Evolutionary conservation across 805 yeast species (phyloP), one percentile per base, ranked within the genome.

Genomic region (Schwanniomyces occidentalis): DNA sequence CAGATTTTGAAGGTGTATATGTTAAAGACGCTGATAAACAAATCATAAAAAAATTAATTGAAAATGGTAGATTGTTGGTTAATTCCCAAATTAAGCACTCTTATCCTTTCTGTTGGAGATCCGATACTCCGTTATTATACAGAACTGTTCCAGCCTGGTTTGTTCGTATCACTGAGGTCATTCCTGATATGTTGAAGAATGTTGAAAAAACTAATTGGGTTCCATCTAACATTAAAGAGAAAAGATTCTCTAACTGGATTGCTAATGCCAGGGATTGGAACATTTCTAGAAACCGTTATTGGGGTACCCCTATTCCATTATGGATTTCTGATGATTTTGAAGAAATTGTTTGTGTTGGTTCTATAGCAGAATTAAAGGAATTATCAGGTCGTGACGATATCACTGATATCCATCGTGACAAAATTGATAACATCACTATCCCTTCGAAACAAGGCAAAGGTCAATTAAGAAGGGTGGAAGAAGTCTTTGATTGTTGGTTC

Each of bases 61-160:
- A 79, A 34, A 62, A 71, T 24, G 98, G 95, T 33, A 76, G 82
- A 47, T 49, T 93, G 23, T 71, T 93, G 46, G 76, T 80, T 27
- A 83, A 81, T 38, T 71, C 87, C 27, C 98, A 93, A 73, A 75
- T 90, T 48, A 81, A 82, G 69, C 99, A 93, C 75, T 84, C 95
- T 63, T 93, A 93, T 66, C 99, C 99, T 54, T 93, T 93, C 84
- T 93, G 99, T 73, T 93, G 99, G 99, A 85, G 99, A 78, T 91
- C 98, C 3, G 99, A 93, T 60, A 93, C 99, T 19, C 99, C 99
- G 35, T 79, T 93, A 60, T 65, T 93, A 48, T 93, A 93, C 73
- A 82, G 95, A 71, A 82, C 96, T 24, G 97, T 93, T 48, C 99
- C 99, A 33, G 91, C 98, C 21, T 93, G 99, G 99, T 93, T 93